Evolutionary conservation across 257 asterid species (phyloP), one percentile per base, ranked within the genome.

Genomic region (Eucommia ulmoides): DNA sequence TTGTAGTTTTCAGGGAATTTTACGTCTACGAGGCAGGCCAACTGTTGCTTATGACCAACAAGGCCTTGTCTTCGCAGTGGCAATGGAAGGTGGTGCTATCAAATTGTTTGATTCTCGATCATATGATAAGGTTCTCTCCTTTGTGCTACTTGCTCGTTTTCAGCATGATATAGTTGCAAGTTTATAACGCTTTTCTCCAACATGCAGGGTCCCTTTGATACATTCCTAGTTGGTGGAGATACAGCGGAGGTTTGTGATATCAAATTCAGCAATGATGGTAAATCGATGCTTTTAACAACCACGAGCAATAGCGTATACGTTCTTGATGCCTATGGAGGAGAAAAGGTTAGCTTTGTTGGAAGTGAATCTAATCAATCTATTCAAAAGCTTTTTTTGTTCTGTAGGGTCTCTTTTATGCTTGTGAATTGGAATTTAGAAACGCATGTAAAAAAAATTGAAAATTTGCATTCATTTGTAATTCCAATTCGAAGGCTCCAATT

Each of bases 51-150:
- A 83, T 72, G 96, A 91, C 68, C 96, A 86, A 70, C 98, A 91
- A 68, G 96, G 94, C 35, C 83, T 86, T 54, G 98, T 91, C 65
- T 91, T 91, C 77, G 95, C 86, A 7, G 96, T 85, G 59, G 83
- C 98, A 56, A 89, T 89, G 93, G 96, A 89, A 75, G 98, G 96
- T 45, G 96, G 98, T 64, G 96, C 92, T 41, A 68, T 91, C 62
- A 83, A 86, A 74, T 65, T 91, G 66, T 86, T 91, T 54, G 96
- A 91, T 67, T 82, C 98, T 23, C 76, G 94, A 78, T 80, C 91
- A 19, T 85, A 71, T 55, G 96, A 91, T 65, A 86, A 86, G 98
- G 96, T 86, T 56, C 56, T 62, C 49, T 26, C 33, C 61, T 48
- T 50, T 57, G 29, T 41, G 48, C 12, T 45, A 50, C 22, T 51